phyloP scores from a whole-genome alignment of 1,284 basidiomycete genomes.

The Leccinum olivaceoglutinosum region DNA sequence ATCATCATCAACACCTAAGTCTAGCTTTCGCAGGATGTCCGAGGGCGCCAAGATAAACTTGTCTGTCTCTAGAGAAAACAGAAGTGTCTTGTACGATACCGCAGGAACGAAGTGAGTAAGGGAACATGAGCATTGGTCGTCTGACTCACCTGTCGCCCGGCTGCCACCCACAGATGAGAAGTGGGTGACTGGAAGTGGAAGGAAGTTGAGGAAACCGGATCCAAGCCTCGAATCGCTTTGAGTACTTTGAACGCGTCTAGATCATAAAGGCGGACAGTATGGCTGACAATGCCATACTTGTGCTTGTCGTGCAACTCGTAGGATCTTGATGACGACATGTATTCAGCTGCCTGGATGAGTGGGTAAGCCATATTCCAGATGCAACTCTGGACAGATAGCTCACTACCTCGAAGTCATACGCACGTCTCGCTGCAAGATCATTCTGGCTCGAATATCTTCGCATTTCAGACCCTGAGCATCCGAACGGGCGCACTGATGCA shows the following conservation, averaged over 20 bases:
- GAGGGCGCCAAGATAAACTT: conserved; percentile 44
- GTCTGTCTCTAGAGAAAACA: conserved; percentile 38
- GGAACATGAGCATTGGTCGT: not conserved
- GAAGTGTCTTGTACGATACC: conserved; percentile 29
- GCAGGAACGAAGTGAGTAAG: conserved; percentile 14
- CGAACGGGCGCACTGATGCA: conserved; percentile 63
- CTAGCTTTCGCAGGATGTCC: conserved; percentile 43
- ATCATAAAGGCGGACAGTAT: conserved; percentile 71
- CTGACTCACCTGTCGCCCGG: conserved; percentile 46
- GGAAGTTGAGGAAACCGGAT: conserved; percentile 57
- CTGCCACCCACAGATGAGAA: conserved; percentile 55
- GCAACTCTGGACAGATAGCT: conserved; percentile 1
- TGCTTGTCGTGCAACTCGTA: conserved; percentile 24
- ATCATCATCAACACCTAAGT: conserved; percentile 45
- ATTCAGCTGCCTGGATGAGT: conserved; percentile 83
- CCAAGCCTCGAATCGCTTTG: conserved; percentile 56
- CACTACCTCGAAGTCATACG: conserved; percentile 61
- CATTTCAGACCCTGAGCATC: conserved; percentile 40
- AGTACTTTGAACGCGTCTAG: conserved; percentile 53
- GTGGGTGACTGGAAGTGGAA: conserved; percentile 38
- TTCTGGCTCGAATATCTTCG: conserved; percentile 77
- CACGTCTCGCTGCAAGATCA: conserved; percentile 82
- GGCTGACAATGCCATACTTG: conserved; percentile 92
- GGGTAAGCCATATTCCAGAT: conserved; percentile 47
- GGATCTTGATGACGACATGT: conserved; percentile 1